A percentile compares a stretch with the other conserved stretches of the same genome.
Conservation (phyloP, 176 grass and related monocot species). For the Puccinellia tenuiflora region DNA sequence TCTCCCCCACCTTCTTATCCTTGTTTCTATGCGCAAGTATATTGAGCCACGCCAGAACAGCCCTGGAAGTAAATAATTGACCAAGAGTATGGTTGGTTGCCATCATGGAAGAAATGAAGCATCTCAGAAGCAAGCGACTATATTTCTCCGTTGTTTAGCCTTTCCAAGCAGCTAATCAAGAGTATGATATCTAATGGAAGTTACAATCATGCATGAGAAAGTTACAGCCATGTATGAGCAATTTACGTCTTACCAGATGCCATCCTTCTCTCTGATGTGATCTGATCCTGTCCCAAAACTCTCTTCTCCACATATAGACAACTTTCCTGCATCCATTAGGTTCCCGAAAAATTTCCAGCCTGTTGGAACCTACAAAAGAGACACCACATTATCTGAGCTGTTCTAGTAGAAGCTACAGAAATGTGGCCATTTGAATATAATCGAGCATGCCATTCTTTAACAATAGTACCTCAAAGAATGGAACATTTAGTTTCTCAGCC, state of each 20-base stretch:
- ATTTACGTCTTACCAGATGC: conserved; percentile 65
- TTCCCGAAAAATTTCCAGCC: conserved; percentile 97
- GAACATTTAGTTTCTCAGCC: conserved; percentile 68
- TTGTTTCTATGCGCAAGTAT: conserved; percentile 79
- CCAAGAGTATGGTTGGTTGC: neutral
- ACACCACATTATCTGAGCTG: neutral
- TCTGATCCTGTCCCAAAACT: conserved; percentile 94
- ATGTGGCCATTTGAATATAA: neutral
- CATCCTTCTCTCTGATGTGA: conserved; percentile 95
- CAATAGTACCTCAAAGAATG: conserved; percentile 80
- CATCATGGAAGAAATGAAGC: neutral
- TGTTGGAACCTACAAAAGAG: conserved; percentile 77
- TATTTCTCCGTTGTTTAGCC: neutral
- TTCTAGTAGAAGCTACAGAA: neutral
- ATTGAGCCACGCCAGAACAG: conserved; percentile 94
- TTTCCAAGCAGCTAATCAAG: neutral
- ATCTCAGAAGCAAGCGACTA: neutral
- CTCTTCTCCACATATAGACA: conserved; percentile 91
- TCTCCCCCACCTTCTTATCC: conserved; percentile 66
- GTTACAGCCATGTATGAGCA: neutral
- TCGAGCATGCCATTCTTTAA: neutral
- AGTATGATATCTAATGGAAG: neutral
- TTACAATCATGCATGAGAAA: neutral
- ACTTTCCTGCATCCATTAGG: conserved; percentile 83
- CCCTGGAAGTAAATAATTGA: conserved; percentile 41